phyloP scores from a whole-genome alignment of 2,329 filamentous ascomycete genomes.

The Talaromyces verruculosus region DNA sequence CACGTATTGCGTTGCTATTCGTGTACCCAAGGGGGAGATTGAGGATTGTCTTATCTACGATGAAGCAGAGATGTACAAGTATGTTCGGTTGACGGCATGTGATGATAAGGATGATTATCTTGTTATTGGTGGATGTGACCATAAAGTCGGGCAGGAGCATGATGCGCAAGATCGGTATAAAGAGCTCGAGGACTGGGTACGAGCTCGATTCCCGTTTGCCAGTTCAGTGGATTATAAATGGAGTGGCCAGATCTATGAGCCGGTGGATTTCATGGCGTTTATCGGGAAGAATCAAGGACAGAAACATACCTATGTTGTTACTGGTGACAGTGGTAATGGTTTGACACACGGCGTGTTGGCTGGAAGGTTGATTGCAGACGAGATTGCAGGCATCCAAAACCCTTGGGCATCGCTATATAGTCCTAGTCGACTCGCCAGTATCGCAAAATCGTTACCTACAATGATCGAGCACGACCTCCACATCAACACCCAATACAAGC shows the following conservation, averaged over 20 bases:
- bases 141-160: neutral
- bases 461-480: constrained; percentile 1
- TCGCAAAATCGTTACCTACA: neutral
- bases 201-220: neutral
- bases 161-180: neutral
- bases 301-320: constrained; percentile 1
- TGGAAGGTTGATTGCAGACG: constrained; percentile 3
- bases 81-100: neutral
- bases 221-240: constrained; percentile 3
- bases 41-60: constrained; percentile 7
- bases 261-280: neutral
- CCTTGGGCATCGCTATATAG: neutral
- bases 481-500: constrained; percentile 1
- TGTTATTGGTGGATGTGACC: constrained; percentile 2
- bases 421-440: neutral
- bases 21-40: neutral
- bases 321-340: neutral
- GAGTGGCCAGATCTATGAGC: constrained; percentile 3
- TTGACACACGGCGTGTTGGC: neutral
- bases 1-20: constrained; percentile 2
- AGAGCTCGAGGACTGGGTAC: constrained; percentile 2
- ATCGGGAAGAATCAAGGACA: constrained; percentile 6
- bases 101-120: neutral
- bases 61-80: constrained; percentile 1
- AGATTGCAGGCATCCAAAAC: neutral